Evolutionary conservation across 805 yeast species (phyloP), one percentile per base, ranked within the genome.

Genomic region (Pichia occidentalis): DNA sequence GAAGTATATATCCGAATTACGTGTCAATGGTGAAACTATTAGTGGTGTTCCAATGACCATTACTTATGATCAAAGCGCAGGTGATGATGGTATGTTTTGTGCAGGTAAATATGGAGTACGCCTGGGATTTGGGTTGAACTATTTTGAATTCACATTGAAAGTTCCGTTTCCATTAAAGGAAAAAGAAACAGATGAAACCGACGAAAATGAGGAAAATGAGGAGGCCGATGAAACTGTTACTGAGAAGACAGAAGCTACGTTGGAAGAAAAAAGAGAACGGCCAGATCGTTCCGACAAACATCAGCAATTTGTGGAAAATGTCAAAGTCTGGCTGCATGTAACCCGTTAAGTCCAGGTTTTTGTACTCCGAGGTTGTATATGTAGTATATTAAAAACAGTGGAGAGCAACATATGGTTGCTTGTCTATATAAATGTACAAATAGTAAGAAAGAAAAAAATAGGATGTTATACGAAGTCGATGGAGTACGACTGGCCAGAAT

Each of bases 111-210:
- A 63, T 48, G 36, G 35, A 14, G 13, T 45, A 20, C 34, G 43
- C 14, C 52, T 72, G 24, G 67, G 70, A 14, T 46, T 59, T 32
- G 78, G 78, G 1, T 54, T 73, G 46, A 72, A 70, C 42, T 52
- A 64, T 37, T 53, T 71, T 26, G 68, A 63, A 25, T 67, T 65
- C 36, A 59, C 57, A 11, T 44, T 56, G 28, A 50, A 46, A 34
- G 53, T 52, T 27, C 60, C 60, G 16, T 43, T 40, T n/a, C 50
- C 52, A 16, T 30, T 47, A 18, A 33, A 34, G n/a, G 32, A 22
- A 20, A 24, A 33, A 20, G 31, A 28, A 20, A 24, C 20, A 8
- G 36, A 27, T 10, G 33, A 34, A 23, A 32, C 26, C n/a, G 43
- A 39, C n/a, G 31, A 28, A 20, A 24, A 23, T 11, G 36, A 27